Percentiles rank a stretch among this genome's conserved stretches.
phyloP scores from a whole-genome alignment of 2,329 filamentous ascomycete species.

The Beauveria bassiana region DNA sequence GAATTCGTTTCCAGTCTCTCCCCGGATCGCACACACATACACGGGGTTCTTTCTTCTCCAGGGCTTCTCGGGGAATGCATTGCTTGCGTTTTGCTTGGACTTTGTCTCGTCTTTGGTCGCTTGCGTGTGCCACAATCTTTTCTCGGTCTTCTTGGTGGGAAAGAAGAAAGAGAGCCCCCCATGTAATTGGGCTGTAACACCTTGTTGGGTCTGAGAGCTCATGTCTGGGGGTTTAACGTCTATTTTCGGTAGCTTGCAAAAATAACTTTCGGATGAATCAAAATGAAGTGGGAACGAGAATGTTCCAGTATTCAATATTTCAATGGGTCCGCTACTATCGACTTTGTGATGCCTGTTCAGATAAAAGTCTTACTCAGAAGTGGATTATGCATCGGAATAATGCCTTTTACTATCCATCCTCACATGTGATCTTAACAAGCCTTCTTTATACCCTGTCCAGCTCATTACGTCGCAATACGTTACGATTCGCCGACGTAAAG shows the following conservation, averaged over 20 bases:
- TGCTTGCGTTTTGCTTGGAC: slow-evolving; percentile 11
- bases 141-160: slow-evolving; percentile 13
- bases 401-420: background rate
- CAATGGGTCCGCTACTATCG: background rate
- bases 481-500: background rate
- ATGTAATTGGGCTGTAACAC: background rate
- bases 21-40: background rate
- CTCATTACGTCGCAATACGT: background rate
- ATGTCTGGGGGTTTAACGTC: slow-evolving; percentile 5
- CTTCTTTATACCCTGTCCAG: background rate
- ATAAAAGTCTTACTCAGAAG: background rate
- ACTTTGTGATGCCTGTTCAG: background rate
- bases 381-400: background rate
- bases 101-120: slow-evolving; percentile 8
- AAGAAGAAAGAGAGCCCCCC: slow-evolving; percentile 10
- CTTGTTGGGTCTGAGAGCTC: background rate
- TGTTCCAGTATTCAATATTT: background rate
- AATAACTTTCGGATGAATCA: slow-evolving; percentile 6
- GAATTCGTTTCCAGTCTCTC: slow-evolving; percentile 4
- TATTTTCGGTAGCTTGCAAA: slow-evolving; percentile 12
- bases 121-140: slow-evolving; percentile 11
- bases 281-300: slow-evolving; percentile 6
- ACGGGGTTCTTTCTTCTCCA: background rate
- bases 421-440: background rate
- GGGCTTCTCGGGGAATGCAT: slow-evolving; percentile 6